phyloP scores from a whole-genome alignment of 768 basidiomycete genomes.

The Pulveroboletus sp. region DNA sequence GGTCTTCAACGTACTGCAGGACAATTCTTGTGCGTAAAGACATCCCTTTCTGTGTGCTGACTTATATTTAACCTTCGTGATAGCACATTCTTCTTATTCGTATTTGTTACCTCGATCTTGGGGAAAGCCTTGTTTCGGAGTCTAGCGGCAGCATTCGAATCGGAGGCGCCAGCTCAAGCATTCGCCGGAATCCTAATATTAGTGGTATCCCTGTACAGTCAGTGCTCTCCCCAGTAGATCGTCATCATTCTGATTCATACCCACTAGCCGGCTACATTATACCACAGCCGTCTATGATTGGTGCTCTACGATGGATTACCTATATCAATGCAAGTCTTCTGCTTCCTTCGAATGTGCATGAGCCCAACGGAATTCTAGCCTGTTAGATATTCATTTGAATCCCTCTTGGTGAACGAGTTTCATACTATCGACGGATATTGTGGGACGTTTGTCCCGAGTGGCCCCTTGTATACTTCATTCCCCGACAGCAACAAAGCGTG shows the following conservation, averaged over 20 bases:
- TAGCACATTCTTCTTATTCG: constrained; percentile 58
- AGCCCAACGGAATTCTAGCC: constrained; percentile 31
- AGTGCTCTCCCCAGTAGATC: not conserved
- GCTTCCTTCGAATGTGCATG: constrained; percentile 30
- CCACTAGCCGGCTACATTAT: constrained; percentile 49
- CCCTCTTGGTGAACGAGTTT: constrained; percentile 80
- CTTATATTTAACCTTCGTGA: not conserved
- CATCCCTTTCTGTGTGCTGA: constrained; percentile 6
- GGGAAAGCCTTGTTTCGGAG: constrained; percentile 79
- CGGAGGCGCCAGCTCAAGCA: constrained; percentile 61
- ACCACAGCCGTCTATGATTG: constrained; percentile 62
- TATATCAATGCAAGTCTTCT: constrained; percentile 50
- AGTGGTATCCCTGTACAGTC: constrained; percentile 49
- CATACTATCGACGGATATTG: constrained; percentile 62
- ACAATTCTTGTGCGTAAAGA: constrained; percentile 62
- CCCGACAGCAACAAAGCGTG: constrained; percentile 71
- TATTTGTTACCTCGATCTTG: constrained; percentile 55
- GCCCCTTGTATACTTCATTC: constrained; percentile 58
- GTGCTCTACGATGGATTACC: constrained; percentile 65
- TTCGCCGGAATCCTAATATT: constrained; percentile 53
- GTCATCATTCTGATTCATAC: not conserved
- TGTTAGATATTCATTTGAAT: constrained; percentile 65
- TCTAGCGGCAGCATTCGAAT: constrained; percentile 57
- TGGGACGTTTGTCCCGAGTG: constrained; percentile 56
- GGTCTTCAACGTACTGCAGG: constrained; percentile 49